Evolutionary conservation across 192 early-diverging fungal species (phyloP).

Genomic region (Spizellomyces sp.): DNA sequence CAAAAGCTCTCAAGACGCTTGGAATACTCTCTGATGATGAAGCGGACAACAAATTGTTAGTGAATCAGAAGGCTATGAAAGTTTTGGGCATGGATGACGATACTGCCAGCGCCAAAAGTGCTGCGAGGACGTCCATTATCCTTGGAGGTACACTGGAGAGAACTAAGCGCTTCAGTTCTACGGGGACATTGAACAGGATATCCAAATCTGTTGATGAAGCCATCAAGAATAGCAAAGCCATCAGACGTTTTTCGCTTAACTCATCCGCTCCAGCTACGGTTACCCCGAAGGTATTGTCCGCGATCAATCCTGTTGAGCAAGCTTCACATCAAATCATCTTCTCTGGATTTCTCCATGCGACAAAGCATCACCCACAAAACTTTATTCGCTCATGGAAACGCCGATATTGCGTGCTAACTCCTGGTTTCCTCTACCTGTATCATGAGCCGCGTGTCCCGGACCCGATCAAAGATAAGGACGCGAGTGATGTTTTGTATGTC

Average conservation of each 20-base stretch:
- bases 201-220: no score
- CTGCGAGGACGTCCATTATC: not conserved
- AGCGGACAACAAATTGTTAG: not conserved
- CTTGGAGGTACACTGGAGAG: not conserved
- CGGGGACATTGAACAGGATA: no score
- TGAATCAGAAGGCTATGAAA: constrained; percentile 8
- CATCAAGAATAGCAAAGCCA: no score
- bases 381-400: constrained; percentile 22
- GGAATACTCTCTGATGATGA: constrained; percentile 2
- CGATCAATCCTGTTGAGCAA: no score
- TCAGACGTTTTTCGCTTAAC: no score
- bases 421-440: constrained; percentile 11
- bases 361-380: not conserved
- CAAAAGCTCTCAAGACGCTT: constrained; percentile 4
- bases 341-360: not conserved
- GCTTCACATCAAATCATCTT: no score
- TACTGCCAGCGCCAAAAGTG: not conserved
- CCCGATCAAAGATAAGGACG: not conserved
- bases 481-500: constrained; percentile 15
- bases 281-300: no score
- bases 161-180: no score
- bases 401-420: constrained; percentile 20
- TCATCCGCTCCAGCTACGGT: no score
- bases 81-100: constrained; percentile 13
- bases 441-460: not conserved